Evolutionary conservation across 208 protist genomes (phyloP), one percentile per base, ranked within the genome.

Genomic region (Polymyxa betae): DNA sequence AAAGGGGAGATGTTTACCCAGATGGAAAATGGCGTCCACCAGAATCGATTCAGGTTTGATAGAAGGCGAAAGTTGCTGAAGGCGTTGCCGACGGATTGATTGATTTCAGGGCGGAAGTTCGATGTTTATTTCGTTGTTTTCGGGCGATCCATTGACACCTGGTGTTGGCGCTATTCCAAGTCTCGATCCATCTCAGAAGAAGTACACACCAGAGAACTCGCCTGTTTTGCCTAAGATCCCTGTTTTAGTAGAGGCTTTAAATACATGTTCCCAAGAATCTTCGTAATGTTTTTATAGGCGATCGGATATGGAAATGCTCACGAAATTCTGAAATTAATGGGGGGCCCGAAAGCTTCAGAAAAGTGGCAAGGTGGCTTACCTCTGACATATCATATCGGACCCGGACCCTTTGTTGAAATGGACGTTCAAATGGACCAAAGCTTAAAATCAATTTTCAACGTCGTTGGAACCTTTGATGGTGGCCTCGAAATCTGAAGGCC

Each of bases 21-120:
- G 66, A 88, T 43, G 89, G 89, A 38, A 32, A 60, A 49, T 91
- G 89, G 89, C 89, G 89, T 24, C 89, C 89, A 44, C 89, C 89
- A 24, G 24, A n/a, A 35, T 10, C 64, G 16, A 45, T 88, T n/a
- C 89, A n/a, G n/a, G n/a, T n/a, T n/a, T 77, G 87, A 41, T n/a
- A n/a, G n/a, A n/a, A n/a, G n/a, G n/a, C n/a, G n/a, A n/a, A n/a
- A n/a, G n/a, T n/a, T n/a, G n/a, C n/a, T n/a, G n/a, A n/a, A n/a
- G n/a, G n/a, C n/a, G n/a, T n/a, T n/a, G n/a, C n/a, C n/a, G n/a
- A n/a, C n/a, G n/a, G n/a, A n/a, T n/a, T n/a, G n/a, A n/a, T n/a
- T n/a, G n/a, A n/a, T n/a, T n/a, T n/a, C n/a, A 82, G n/a, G 72
- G 88, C 24, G 88, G 88, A 32, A 77, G 45, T 10, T 16, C 54